These are phyloP conservation scores for Penicillium sp. DNA, from an alignment of 2,329 filamentous ascomycete species.

Conservation along the genomic window DNA sequence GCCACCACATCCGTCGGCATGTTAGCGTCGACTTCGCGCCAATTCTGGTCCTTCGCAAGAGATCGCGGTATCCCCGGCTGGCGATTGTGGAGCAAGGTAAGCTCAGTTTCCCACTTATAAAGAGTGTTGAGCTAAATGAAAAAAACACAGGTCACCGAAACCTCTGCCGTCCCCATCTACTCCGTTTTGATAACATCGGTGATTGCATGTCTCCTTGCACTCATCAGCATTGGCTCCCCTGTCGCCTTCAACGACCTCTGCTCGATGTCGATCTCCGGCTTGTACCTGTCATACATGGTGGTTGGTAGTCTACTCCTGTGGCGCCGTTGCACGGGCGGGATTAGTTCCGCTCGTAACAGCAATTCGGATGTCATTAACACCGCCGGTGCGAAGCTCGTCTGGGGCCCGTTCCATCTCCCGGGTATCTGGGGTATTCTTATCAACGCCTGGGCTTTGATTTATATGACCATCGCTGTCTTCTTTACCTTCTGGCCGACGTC, in stretches of 20 bases:
- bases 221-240: conserved; percentile 35
- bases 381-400: conserved; percentile 28
- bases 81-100: conserved; percentile 29
- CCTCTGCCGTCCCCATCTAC: conserved; percentile 28
- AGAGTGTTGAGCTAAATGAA: too few species aligned
- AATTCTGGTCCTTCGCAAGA: conserved; percentile 30
- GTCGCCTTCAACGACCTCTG: conserved; percentile 35
- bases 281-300: conserved; percentile 32
- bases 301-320: conserved; percentile 29
- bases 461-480: conserved; percentile 48
- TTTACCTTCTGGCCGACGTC: conserved; percentile 50
- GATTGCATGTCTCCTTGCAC: conserved; percentile 28
- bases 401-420: conserved; percentile 31
- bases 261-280: conserved; percentile 33
- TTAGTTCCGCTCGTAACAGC: conserved; percentile 15
- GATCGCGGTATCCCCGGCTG: conserved; percentile 29
- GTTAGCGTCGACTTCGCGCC: conserved; percentile 47
- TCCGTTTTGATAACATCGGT: conserved; percentile 27
- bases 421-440: conserved; percentile 41
- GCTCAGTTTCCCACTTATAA: conserved; percentile 2
- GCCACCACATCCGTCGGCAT: conserved; percentile 34
- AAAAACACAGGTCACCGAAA: conserved; percentile 18
- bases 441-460: conserved; percentile 46
- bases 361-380: conserved; percentile 25
- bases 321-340: conserved; percentile 25